Base-by-base conservation (phyloP, 139 green algal genomes). In the Tetraselmis chui region DNA sequence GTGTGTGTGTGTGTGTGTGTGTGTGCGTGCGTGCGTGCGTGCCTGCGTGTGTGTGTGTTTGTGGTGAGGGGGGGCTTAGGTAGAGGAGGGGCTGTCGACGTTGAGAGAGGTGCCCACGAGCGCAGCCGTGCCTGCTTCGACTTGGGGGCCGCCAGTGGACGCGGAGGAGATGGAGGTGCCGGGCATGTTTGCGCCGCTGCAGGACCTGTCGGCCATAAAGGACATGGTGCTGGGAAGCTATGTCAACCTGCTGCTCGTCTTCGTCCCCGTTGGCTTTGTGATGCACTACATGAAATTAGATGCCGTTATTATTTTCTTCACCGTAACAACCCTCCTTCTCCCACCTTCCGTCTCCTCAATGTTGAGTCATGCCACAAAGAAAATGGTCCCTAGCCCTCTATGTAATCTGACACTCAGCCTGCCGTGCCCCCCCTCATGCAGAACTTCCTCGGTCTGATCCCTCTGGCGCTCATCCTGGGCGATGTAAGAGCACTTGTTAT, bases 401-500 rank as follows among this genome's bases (percentile, higher is more conserved):
- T 76, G 22, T 2, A 2, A 29, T 32, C 2, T 11, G 27, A 80
- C 23, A n/a, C n/a, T n/a, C n/a, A n/a, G n/a, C n/a, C n/a, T n/a
- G n/a, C n/a, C n/a, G 31, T 76, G 28, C n/a, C 27, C 76, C 45
- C 29, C 28, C 32, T 77, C 23, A 45, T 80, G 30, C 85, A 94
- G 85, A 97, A 97, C 89, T 95, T 97, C 78, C 28, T 94, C 1
- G 84, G 91, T 0, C 89, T 97, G 28, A 82, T 97, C 18, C 94
- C 94, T 0, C 87, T 97, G 32, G 94, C 94, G 0, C 90, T 98
- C 24, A 86, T 97, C 80, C 89, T 98, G 77, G 94, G 94, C 0
- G 92, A 97, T 83, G 83, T 97, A 67, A 5, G 45, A 25, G 45
- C 45, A n/a, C n/a, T n/a, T n/a, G n/a, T n/a, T n/a, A n/a, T n/a